phyloP scores from a whole-genome alignment of 2,329 filamentous ascomycete genomes.

The Botrytis hyacinthi region DNA sequence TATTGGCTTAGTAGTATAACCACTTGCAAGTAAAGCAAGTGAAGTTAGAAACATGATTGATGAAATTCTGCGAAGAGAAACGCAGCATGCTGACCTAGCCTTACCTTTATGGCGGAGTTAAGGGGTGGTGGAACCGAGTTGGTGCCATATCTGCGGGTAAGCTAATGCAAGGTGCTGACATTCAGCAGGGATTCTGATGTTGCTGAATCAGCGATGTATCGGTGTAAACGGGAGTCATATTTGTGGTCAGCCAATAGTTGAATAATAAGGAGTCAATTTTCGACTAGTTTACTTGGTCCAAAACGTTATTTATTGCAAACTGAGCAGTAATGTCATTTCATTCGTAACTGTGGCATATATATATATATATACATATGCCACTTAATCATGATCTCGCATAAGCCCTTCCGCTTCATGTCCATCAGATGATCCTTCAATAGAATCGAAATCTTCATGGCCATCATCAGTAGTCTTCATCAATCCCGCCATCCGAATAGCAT shows the following conservation, averaged over 20 bases:
- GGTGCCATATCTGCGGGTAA: background rate
- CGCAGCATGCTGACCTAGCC: too few species aligned
- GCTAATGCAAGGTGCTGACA: constrained; percentile 7
- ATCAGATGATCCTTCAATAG: constrained; percentile 16
- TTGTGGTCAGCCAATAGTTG: background rate
- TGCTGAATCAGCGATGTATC: background rate
- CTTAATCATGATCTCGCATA: constrained; percentile 19
- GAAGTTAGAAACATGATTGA: background rate
- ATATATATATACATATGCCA: background rate
- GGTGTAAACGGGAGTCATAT: background rate
- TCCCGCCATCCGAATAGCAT: constrained; percentile 63
- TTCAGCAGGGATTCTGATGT: background rate
- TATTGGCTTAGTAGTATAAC: background rate
- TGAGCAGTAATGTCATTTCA: background rate
- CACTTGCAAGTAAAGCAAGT: background rate
- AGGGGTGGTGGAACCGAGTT: background rate
- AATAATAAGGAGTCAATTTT: background rate
- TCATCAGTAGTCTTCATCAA: constrained; percentile 49
- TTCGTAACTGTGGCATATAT: background rate
- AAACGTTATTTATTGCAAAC: background rate
- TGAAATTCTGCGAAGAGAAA: background rate
- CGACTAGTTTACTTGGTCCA: background rate
- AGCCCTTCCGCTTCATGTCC: constrained; percentile 18
- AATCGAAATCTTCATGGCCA: constrained; percentile 16
- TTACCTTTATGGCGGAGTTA: background rate